phyloP scores from a whole-genome alignment of 2,329 filamentous ascomycete species.

The Tolypocladium ovalisporum region DNA sequence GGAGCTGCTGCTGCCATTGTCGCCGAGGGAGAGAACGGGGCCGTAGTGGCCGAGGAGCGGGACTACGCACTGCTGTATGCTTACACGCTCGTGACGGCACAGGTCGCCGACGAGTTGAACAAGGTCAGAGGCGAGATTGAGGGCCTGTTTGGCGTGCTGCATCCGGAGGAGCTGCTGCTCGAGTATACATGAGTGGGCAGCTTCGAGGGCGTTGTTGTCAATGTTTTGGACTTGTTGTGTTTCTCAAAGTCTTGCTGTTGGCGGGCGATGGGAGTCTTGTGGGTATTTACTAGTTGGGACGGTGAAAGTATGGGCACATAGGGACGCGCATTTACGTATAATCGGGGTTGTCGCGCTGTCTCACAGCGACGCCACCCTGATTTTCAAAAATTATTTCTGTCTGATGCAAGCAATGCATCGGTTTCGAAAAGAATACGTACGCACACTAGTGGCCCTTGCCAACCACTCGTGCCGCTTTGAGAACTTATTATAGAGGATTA shows the following conservation, averaged over 20 bases:
- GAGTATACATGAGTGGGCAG: slow-evolving; percentile 24
- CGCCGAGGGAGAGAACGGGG: slow-evolving; percentile 2
- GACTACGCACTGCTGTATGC: slow-evolving; percentile 92
- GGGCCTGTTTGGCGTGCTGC: slow-evolving; percentile 49
- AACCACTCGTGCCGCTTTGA: too few species aligned
- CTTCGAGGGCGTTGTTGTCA: too few species aligned
- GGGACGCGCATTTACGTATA: too few species aligned
- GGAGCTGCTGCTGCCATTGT: slow-evolving; percentile 2
- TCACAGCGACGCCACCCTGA: too few species aligned
- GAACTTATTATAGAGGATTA: too few species aligned
- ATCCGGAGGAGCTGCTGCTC: slow-evolving; percentile 47
- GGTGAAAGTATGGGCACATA: not conserved
- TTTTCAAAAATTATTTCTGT: too few species aligned
- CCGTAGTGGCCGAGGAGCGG: slow-evolving; percentile 48
- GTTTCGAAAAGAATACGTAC: too few species aligned
- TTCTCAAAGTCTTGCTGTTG: not conserved
- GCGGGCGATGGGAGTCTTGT: not conserved
- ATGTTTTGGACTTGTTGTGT: not conserved
- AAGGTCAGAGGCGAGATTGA: slow-evolving; percentile 52
- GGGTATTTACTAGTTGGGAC: not conserved
- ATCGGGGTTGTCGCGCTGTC: too few species aligned
- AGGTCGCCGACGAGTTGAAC: slow-evolving; percentile 54
- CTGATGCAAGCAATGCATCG: too few species aligned
- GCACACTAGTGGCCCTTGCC: too few species aligned
- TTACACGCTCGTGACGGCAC: slow-evolving; percentile 63